These are phyloP conservation scores for Fusarium equiseti DNA, from an alignment of 2,329 filamentous ascomycete genomes.

Conservation along the genomic window DNA sequence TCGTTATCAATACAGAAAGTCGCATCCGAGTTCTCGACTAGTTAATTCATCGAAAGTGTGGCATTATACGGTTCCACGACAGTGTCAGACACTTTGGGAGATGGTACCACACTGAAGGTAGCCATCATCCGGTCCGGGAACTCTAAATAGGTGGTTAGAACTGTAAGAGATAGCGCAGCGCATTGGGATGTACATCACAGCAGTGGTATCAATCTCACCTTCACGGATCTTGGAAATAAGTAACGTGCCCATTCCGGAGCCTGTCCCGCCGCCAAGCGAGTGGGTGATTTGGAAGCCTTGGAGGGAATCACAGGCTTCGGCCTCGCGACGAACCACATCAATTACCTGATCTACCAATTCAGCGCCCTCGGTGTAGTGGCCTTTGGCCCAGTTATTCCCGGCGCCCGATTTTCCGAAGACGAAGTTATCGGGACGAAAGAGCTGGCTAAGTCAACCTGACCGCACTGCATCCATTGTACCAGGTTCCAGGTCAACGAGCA, in stretches of 20 bases:
- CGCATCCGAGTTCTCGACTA: not conserved
- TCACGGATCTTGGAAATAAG: constrained; percentile 99
- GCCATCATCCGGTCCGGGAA: constrained; percentile 99
- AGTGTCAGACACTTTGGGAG: not conserved
- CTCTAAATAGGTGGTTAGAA: constrained; percentile 65
- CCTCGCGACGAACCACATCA: constrained; percentile 97
- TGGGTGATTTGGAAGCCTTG: constrained; percentile 99
- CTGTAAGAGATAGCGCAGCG: not conserved
- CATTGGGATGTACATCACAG: not conserved
- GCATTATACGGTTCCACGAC: not conserved
- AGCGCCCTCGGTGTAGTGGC: constrained; percentile 99
- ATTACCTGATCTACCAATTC: constrained; percentile 98
- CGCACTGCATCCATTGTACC: constrained; percentile 99
- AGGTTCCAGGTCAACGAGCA: constrained; percentile 98
- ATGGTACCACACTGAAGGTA: constrained; percentile 92
- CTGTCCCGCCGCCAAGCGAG: constrained; percentile 99
- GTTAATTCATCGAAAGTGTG: not conserved
- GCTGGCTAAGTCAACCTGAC: constrained; percentile 95
- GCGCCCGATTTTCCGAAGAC: constrained; percentile 99
- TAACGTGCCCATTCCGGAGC: constrained; percentile 99
- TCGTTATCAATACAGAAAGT: constrained; percentile 75
- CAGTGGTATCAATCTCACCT: not conserved
- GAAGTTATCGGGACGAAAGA: constrained; percentile 99
- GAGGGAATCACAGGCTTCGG: constrained; percentile 98
- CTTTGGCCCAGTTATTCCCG: constrained; percentile 66